phyloP scores from a whole-genome alignment of 1,284 basidiomycete genomes.

The Cryptococcus sp. region DNA sequence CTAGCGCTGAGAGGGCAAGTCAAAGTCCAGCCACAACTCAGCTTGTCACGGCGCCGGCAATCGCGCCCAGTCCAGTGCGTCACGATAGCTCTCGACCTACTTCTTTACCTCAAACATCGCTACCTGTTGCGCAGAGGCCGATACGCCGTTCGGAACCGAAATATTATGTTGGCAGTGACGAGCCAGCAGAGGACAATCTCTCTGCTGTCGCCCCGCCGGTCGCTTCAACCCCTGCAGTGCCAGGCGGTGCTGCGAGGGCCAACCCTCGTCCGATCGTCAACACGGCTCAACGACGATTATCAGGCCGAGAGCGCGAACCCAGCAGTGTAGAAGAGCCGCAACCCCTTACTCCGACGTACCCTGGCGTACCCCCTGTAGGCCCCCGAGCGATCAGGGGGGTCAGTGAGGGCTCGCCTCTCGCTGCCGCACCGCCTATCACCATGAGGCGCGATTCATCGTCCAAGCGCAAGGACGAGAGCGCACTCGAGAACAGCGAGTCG shows the following conservation, averaged over 20 bases:
- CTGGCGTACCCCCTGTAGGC: conserved; percentile 9
- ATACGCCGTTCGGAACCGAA: conserved; percentile 43
- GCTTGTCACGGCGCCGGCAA: conserved; percentile 28
- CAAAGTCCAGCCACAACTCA: conserved; percentile 21
- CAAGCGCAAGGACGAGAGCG: conserved; percentile 41
- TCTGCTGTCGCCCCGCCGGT: not conserved
- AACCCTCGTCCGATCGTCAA: conserved; percentile 35
- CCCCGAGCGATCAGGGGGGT: conserved; percentile 14
- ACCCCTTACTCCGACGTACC: conserved; percentile 40
- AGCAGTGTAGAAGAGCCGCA: conserved; percentile 39
- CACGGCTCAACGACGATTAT: conserved; percentile 24
- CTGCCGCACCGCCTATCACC: conserved; percentile 48
- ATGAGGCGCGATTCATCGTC: conserved; percentile 18
- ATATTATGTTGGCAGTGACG: conserved; percentile 47
- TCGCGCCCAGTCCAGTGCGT: conserved; percentile 22
- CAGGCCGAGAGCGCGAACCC: conserved; percentile 18
- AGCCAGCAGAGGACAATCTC: conserved; percentile 7
- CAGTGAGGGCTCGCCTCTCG: conserved; percentile 46
- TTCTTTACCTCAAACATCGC: conserved; percentile 1
- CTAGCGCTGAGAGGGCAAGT: conserved; percentile 29
- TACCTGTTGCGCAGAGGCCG: conserved; percentile 11
- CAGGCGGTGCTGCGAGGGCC: conserved; percentile 13
- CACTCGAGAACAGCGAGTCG: conserved; percentile 43
- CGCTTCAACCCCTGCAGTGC: conserved; percentile 1
- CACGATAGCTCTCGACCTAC: conserved; percentile 2